These are phyloP conservation scores for Metarhizium brunneum DNA, from an alignment of 2,329 filamentous ascomycete genomes.

Conservation along the genomic window DNA sequence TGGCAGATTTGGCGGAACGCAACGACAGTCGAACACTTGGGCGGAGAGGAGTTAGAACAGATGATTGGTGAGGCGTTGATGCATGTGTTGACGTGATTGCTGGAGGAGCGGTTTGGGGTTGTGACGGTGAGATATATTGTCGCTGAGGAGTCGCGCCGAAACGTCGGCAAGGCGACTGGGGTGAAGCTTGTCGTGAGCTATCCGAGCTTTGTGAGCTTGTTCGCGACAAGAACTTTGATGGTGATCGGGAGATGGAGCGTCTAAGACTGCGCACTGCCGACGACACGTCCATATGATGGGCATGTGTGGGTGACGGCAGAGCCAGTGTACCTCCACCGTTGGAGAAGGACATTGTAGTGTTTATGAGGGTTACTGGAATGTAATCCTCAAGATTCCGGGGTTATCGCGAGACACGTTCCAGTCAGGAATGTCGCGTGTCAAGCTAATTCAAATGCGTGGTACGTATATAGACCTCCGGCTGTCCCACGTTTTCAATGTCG, in stretches of 20 bases:
- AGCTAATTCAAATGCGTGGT: slow-evolving; percentile 2
- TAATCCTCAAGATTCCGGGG: slow-evolving; percentile 15
- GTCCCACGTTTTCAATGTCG: not conserved
- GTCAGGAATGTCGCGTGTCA: slow-evolving; percentile 20
- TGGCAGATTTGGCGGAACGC: slow-evolving; percentile 52
- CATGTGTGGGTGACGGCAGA: slow-evolving; percentile 75
- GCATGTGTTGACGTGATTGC: slow-evolving; percentile 19
- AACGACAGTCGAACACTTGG: slow-evolving; percentile 58
- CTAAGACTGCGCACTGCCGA: slow-evolving; percentile 74
- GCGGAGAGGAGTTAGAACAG: slow-evolving; percentile 55
- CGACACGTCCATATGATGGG: slow-evolving; percentile 73
- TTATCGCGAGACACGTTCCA: slow-evolving; percentile 14
- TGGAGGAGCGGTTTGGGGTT: slow-evolving; percentile 26
- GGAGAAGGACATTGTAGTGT: slow-evolving; percentile 45
- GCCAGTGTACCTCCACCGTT: slow-evolving; percentile 67
- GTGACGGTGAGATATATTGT: slow-evolving; percentile 20
- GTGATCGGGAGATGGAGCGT: slow-evolving; percentile 85
- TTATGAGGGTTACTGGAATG: slow-evolving; percentile 14
- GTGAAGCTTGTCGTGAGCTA: slow-evolving; percentile 34
- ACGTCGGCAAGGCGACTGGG: slow-evolving; percentile 43
- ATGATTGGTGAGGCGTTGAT: slow-evolving; percentile 29
- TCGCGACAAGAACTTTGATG: slow-evolving; percentile 69
- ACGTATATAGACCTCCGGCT: not conserved
- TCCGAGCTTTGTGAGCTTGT: slow-evolving; percentile 38
- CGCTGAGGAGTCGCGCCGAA: slow-evolving; percentile 28